phyloP scores from a whole-genome alignment of 345 rosid genomes.

The Eucalyptus polyanthemos region DNA sequence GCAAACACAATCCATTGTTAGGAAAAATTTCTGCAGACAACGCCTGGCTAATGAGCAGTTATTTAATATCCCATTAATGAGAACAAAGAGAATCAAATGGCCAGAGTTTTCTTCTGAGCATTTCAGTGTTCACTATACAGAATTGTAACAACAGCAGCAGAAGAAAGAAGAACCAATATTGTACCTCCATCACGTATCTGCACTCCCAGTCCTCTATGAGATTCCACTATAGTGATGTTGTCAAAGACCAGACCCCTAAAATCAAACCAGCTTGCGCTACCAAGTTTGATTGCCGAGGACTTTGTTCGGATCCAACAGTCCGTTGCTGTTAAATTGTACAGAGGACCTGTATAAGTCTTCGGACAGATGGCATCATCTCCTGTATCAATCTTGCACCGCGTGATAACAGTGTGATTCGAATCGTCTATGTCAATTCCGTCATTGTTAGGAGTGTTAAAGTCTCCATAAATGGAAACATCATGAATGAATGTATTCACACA shows the following conservation, averaged over 20 bases:
- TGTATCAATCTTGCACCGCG: constrained; percentile 63
- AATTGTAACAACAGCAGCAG: not conserved
- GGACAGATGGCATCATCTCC: constrained; percentile 94
- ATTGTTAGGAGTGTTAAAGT: constrained; percentile 78
- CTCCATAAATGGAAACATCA: constrained; percentile 69
- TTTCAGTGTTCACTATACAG: not conserved
- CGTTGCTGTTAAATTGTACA: constrained; percentile 62
- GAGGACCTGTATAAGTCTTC: constrained; percentile 57
- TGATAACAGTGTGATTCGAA: constrained; percentile 55
- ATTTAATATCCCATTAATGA: not conserved
- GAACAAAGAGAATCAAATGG: not conserved
- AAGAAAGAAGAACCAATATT: not conserved
- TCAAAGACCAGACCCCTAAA: constrained; percentile 61
- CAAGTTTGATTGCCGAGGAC: constrained; percentile 84
- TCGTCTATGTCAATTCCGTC: constrained; percentile 92
- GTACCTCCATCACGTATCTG: constrained; percentile 97
- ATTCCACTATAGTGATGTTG: constrained; percentile 72
- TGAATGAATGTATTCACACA: constrained; percentile 49
- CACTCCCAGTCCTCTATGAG: constrained; percentile 78
- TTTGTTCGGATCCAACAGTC: constrained; percentile 85
- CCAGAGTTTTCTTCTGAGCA: not conserved
- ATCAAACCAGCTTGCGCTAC: constrained; percentile 73
- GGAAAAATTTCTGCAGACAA: not conserved
- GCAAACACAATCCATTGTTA: not conserved
- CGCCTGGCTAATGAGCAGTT: not conserved